phyloP scores from a whole-genome alignment of 805 yeast species.

The Jamesozyma rosinii region DNA sequence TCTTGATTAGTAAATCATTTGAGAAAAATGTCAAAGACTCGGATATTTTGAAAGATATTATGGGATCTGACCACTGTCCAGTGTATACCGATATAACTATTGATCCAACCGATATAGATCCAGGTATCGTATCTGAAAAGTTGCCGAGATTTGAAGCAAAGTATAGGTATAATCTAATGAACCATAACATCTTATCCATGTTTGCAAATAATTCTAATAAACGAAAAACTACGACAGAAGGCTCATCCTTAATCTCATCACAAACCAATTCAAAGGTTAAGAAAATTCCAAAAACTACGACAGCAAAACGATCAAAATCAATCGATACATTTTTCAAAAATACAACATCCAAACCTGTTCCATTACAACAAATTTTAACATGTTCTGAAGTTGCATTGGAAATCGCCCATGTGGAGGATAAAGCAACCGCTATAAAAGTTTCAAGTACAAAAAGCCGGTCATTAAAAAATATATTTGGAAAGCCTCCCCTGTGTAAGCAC shows the following conservation, averaged over 20 bases:
- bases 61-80: slow-evolving; percentile 96
- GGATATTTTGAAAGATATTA: slow-evolving; percentile 53
- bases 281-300: slow-evolving; percentile 1
- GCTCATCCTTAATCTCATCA: background rate
- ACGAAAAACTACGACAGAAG: background rate
- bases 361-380: background rate
- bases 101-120: background rate
- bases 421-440: background rate
- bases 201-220: slow-evolving; percentile 17
- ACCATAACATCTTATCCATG: slow-evolving; percentile 31
- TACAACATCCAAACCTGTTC: background rate
- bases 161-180: slow-evolving; percentile 35
- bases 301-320: slow-evolving; percentile 4
- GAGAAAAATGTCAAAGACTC: slow-evolving; percentile 31
- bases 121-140: background rate
- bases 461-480: slow-evolving; percentile 18
- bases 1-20: slow-evolving; percentile 42
- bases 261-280: background rate
- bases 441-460: background rate
- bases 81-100: slow-evolving; percentile 54
- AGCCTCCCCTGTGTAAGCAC: slow-evolving; percentile 42
- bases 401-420: background rate
- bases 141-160: slow-evolving; percentile 46
- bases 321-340: slow-evolving; percentile 8
- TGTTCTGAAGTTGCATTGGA: background rate